phyloP scores from a whole-genome alignment of 2,329 filamentous ascomycete genomes.

The Trichophyton benhamiae region DNA sequence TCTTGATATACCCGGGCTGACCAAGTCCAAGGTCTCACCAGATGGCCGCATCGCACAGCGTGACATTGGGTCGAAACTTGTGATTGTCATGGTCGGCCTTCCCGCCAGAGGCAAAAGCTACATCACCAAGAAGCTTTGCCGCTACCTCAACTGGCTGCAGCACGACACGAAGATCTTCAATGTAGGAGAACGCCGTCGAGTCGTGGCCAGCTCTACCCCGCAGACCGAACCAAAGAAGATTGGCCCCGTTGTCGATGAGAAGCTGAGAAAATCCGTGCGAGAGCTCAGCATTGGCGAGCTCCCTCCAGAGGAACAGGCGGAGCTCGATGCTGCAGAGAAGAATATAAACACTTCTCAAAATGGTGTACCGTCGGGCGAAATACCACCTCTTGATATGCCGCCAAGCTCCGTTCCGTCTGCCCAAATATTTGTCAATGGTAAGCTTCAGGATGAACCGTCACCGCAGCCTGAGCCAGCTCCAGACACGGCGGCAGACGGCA shows the following conservation, averaged over 20 bases:
- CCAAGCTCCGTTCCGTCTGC: conserved; percentile 32
- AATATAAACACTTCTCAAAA: background rate
- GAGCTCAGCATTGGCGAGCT: conserved; percentile 30
- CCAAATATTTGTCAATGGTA: conserved; percentile 48
- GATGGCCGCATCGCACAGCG: conserved; percentile 87
- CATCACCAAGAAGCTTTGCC: conserved; percentile 93
- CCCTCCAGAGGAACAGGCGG: conserved; percentile 12
- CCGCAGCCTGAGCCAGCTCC: conserved; percentile 9
- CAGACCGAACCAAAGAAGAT: background rate
- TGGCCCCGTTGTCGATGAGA: conserved; percentile 25
- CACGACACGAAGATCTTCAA: conserved; percentile 96
- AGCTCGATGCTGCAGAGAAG: conserved; percentile 2
- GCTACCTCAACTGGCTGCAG: conserved; percentile 94
- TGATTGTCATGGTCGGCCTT: conserved; percentile 96
- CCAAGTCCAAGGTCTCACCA: conserved; percentile 85
- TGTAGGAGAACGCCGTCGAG: conserved; percentile 78
- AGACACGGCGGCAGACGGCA: conserved; percentile 5
- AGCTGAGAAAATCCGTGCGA: conserved; percentile 34
- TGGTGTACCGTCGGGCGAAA: conserved; percentile 6
- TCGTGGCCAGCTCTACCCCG: conserved; percentile 47
- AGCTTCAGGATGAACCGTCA: conserved; percentile 27
- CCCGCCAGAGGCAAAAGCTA: conserved; percentile 95
- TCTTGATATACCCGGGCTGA: conserved; percentile 92
- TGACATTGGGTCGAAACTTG: conserved; percentile 90
- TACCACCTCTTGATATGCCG: conserved; percentile 24